phyloP scores from a whole-genome alignment of 139 green algal genomes.

The Volvox reticuliferus region DNA sequence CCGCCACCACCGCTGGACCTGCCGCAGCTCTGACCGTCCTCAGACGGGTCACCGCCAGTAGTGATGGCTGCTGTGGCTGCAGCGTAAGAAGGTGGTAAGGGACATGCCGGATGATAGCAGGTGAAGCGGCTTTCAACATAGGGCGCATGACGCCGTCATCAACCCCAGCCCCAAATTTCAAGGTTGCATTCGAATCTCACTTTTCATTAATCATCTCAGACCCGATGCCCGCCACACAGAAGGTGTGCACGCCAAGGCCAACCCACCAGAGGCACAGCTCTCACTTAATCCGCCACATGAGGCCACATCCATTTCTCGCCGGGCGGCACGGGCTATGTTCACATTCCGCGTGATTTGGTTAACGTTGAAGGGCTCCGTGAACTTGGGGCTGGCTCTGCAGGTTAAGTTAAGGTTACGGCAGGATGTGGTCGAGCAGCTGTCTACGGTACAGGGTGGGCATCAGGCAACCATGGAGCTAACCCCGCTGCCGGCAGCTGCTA shows the following conservation, averaged over 20 bases:
- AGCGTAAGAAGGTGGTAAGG: background rate
- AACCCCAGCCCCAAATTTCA: too few relatives aligned
- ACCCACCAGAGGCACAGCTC: constrained; percentile 14
- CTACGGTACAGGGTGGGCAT: too few relatives aligned
- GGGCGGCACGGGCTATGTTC: constrained; percentile 16
- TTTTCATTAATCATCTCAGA: too few relatives aligned
- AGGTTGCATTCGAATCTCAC: too few relatives aligned
- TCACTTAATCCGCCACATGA: background rate
- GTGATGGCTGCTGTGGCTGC: background rate
- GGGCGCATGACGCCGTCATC: too few relatives aligned
- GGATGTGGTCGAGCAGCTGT: too few relatives aligned
- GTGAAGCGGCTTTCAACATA: background rate
- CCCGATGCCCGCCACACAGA: too few relatives aligned
- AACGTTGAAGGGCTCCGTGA: constrained; percentile 21
- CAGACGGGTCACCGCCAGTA: background rate
- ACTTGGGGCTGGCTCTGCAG: constrained; percentile 44
- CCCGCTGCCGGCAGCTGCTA: too few relatives aligned
- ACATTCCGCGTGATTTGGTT: constrained; percentile 39
- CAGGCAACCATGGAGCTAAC: too few relatives aligned
- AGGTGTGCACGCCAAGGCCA: too few relatives aligned
- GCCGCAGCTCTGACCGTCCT: constrained; percentile 12
- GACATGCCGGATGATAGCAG: background rate
- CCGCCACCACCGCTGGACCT: background rate
- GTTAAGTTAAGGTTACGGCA: background rate
- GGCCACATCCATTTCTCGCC: constrained; percentile 41